Evolutionary conservation across 371 early-diverging fungal species (phyloP).

Genomic region (Dinochytrium kinnereticum): DNA sequence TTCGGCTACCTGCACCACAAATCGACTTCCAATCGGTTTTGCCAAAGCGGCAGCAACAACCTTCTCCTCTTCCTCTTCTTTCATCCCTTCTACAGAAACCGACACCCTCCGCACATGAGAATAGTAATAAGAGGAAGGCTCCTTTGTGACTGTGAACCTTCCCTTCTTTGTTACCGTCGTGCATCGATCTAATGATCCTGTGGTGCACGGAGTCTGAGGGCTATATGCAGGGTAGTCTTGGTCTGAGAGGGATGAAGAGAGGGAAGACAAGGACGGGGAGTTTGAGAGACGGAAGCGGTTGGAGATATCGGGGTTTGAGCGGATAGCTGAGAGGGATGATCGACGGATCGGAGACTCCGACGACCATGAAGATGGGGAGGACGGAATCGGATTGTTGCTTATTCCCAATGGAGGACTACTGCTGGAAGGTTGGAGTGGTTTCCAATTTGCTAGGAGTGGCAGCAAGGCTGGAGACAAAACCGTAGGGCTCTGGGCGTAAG

Average conservation of each 20-base stretch:
- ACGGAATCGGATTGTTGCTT: not conserved
- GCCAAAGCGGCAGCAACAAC: too few species aligned
- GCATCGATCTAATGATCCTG: not conserved
- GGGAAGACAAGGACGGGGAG: not conserved
- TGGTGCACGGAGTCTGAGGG: not conserved
- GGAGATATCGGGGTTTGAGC: not conserved
- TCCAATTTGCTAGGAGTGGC: constrained; percentile 4
- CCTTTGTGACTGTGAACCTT: not conserved
- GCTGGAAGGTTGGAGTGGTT: too few species aligned
- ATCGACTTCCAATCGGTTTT: too few species aligned
- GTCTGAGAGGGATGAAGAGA: not conserved
- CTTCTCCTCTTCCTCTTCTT: too few species aligned
- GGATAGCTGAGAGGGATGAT: not conserved
- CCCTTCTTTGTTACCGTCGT: not conserved
- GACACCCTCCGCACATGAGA: constrained; percentile 1
- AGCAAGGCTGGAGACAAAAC: not conserved
- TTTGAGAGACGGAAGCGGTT: not conserved
- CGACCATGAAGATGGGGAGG: not conserved
- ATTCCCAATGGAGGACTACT: too few species aligned
- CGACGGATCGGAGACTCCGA: not conserved
- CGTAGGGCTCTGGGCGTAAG: not conserved
- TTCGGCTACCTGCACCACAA: too few species aligned
- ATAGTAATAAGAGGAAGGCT: not conserved
- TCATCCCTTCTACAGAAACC: not conserved
- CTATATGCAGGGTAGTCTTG: not conserved